These are phyloP conservation scores for Trichoderma arundinaceum DNA, from an alignment of 2,329 filamentous ascomycete genomes.

Conservation along the genomic window DNA sequence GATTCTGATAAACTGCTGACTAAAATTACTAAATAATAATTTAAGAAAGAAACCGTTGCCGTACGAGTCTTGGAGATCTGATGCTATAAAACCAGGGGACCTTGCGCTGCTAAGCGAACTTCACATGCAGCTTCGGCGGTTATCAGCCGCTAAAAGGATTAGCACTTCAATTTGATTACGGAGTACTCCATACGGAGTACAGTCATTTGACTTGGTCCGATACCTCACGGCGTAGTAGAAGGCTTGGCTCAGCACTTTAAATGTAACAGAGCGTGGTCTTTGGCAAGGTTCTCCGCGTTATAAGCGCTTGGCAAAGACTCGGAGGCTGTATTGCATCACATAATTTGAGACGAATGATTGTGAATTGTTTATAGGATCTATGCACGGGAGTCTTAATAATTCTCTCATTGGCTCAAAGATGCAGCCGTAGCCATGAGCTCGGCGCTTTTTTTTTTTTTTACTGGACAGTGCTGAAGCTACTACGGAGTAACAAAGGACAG, in stretches of 20 bases:
- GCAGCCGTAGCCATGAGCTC: too few species aligned
- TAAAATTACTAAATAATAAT: too few species aligned
- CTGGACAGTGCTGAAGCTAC: too few species aligned
- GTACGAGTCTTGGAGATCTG: not conserved
- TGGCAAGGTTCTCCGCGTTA: not conserved
- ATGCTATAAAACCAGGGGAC: too few species aligned
- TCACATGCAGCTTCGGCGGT: not conserved
- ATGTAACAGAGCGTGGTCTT: constrained; percentile 1
- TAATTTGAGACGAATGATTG: too few species aligned
- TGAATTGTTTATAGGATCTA: too few species aligned
- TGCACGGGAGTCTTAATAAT: too few species aligned
- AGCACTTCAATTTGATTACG: not conserved
- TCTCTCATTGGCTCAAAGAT: too few species aligned
- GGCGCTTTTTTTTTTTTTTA: too few species aligned
- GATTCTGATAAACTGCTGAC: too few species aligned
- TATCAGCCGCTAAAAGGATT: not conserved
- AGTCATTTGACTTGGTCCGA: constrained; percentile 7
- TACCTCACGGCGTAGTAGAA: not conserved
- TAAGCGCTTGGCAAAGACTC: not conserved
- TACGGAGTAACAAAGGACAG: not conserved
- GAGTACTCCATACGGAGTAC: too few species aligned
- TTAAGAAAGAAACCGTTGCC: too few species aligned
- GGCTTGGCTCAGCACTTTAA: constrained; percentile 9
- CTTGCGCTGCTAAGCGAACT: not conserved
- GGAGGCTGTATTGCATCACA: not conserved